Base-by-base conservation (phyloP, 2,329 filamentous ascomycete species). In the Aspergillus brunneoviolaceus region DNA sequence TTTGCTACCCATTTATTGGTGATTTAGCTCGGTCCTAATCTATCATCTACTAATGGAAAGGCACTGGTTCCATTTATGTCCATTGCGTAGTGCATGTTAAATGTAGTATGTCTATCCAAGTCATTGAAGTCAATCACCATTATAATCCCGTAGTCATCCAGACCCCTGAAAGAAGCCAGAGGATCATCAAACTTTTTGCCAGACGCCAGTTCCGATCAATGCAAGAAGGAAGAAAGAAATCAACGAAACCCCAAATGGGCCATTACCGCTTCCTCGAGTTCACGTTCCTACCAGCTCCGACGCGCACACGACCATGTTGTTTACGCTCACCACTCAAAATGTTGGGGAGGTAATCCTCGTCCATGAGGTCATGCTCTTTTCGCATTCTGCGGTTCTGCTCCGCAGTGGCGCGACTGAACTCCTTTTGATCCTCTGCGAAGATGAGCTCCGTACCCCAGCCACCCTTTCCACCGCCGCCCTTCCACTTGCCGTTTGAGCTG, bases 401-500 rank as follows among this genome's bases (percentile, higher is more conserved):
- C 3, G 83, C 84, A 16, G 85, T 74, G 56, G 87, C 87, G 64
- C 84, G 81, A 48, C 85, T 75, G 75, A 90, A 98, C 80, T 99
- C 95, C 80, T 96, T 97, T 81, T 99, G 95, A 74, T 99, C 95
- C 78, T 97, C 94, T 0, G 92, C 87, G 10, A 99, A 79, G 57
- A 99, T 91, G 65, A 99, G 79, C 39, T 89, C 87, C 47, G 85
- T 84, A 10, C 93, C 94, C 91, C 95, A 98, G 16, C 92, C 92
- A 48, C 88, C 86, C 77, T 96, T 90, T 1, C 94, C 94, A 48
- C 92, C 92, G 49, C 81, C 82, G 9, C 84, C 79, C 57, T 80
- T 85, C 76, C 78, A 82, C 75, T 92, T 92, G 51, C 92, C 92
- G 75, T 87, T 96, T 6, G 93, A 79, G 14, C 85, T 89, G 2